Base-by-base conservation (phyloP, 371 early-diverging fungal species). In the Syncephalastrum racemosum region DNA sequence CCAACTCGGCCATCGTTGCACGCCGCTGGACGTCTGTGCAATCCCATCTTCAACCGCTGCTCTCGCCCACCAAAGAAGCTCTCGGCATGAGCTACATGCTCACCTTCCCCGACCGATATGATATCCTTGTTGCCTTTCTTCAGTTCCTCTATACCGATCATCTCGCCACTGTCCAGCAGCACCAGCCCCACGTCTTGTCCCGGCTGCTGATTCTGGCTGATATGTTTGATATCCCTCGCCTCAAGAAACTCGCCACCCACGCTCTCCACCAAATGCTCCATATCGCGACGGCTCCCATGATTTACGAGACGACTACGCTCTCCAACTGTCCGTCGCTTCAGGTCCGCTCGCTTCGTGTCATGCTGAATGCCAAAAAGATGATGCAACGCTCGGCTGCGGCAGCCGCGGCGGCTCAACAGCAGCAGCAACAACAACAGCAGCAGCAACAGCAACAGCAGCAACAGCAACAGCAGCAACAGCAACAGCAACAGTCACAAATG, bases 61-160 rank as follows among this genome's bases (percentile, higher is more conserved):
- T 59, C 1, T 49, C 58, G 14, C 68, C 66, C 23, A 52, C 23
- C 20, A 42, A 53, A 51, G 49, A 36, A 12, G 19, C 49, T 20
- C 40, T 47, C 8, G 54, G 46, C 6, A 27, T 49, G 1, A 56
- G 60, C 20, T 68, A 50, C 49, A 68, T 43, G 58, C 62, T 64
- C 6, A 64, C 31, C 0, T 79, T 87, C 13, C 84, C 85, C 6
- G 86, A 80, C 18, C 57, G 86, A 12, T 76, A 80, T 25, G 79
- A 80, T 14, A 75, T 81, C 18, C 54, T 86, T 25, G 63, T 80
- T 42, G 79, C 81, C 6, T 84, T 87, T 42, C 66, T 86, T 4
- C 87, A 86, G 46, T 89, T 79, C 53, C 61, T 86, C 51, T 87
- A 89, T 61, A 87, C 88, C 0, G 84, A 82, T 62, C 77, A 82